These are phyloP conservation scores for Fusarium lyarnte DNA, from an alignment of 2,329 filamentous ascomycete species.

Conservation along the genomic window DNA sequence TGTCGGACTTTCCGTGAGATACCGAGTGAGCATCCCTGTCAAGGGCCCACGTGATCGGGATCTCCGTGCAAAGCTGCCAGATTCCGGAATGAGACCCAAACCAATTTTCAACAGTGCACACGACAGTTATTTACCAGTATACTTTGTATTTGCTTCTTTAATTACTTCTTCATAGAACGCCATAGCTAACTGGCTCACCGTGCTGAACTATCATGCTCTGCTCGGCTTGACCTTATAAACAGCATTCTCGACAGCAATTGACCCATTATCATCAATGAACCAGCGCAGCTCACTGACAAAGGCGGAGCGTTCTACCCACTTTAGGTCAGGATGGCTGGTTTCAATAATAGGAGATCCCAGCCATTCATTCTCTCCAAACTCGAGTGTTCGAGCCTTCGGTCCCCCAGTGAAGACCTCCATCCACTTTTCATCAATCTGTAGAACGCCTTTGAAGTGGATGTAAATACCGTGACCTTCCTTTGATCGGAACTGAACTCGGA, in stretches of 20 bases:
- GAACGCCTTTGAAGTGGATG: background rate
- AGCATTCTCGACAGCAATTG: constrained; percentile 4
- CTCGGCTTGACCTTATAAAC: background rate
- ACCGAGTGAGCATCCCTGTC: background rate
- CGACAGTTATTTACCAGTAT: too few relatives aligned
- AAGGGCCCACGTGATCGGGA: background rate
- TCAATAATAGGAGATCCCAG: background rate
- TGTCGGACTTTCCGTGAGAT: too few relatives aligned
- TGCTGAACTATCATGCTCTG: accelerated
- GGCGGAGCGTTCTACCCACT: constrained; percentile 1
- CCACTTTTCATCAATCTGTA: constrained; percentile 9
- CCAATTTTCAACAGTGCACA: background rate
- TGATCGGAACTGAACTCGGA: background rate
- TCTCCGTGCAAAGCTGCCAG: accelerated
- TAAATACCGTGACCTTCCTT: background rate
- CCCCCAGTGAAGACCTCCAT: constrained; percentile 6
- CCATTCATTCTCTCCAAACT: constrained; percentile 12
- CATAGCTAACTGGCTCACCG: background rate
- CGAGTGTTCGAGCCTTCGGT: background rate
- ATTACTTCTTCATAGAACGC: too few relatives aligned
- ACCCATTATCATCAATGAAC: background rate
- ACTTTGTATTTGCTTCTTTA: too few relatives aligned
- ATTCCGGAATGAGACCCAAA: background rate
- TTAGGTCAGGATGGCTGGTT: background rate
- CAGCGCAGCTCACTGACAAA: constrained; percentile 10